These are phyloP conservation scores for Gaultheria prostrata DNA, from an alignment of 148 eudicot species.

Conservation along the genomic window DNA sequence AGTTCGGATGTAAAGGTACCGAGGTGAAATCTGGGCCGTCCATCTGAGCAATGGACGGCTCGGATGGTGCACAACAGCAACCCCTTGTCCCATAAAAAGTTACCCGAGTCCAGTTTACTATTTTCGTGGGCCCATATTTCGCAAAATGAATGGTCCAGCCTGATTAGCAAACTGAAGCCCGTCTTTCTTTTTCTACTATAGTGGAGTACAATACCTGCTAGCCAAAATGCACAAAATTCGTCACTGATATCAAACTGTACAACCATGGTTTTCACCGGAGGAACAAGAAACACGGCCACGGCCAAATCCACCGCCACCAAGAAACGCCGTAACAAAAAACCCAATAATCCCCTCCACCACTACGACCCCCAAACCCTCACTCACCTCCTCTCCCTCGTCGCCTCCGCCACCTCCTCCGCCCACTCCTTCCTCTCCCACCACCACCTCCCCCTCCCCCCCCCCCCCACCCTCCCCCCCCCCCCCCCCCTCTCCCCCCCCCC, in stretches of 20 bases:
- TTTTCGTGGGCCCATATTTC: too few species aligned
- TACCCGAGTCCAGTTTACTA: too few species aligned
- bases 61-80: too few species aligned
- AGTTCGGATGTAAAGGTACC: too few species aligned
- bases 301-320: slow-evolving; percentile 17
- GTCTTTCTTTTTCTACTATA: neutral
- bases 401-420: slow-evolving; percentile 54
- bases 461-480: slow-evolving; percentile 49
- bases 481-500: slow-evolving; percentile 32
- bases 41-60: too few species aligned
- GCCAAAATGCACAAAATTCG: neutral
- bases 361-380: slow-evolving; percentile 14
- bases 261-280: slow-evolving; percentile 23
- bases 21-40: too few species aligned
- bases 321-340: slow-evolving; percentile 5
- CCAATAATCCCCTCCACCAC: slow-evolving; percentile 13
- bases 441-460: slow-evolving; percentile 67
- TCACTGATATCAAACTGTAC: neutral
- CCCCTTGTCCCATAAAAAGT: too few species aligned
- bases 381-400: slow-evolving; percentile 35
- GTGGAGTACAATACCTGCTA: too few species aligned
- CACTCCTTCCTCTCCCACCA: slow-evolving; percentile 51
- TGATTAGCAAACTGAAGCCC: neutral
- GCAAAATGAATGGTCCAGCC: neutral
- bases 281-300: neutral